Percentiles rank a stretch among this genome's conserved stretches.
phyloP scores from a whole-genome alignment of 495 filamentous ascomycete species.

The Xylaria grammica region DNA sequence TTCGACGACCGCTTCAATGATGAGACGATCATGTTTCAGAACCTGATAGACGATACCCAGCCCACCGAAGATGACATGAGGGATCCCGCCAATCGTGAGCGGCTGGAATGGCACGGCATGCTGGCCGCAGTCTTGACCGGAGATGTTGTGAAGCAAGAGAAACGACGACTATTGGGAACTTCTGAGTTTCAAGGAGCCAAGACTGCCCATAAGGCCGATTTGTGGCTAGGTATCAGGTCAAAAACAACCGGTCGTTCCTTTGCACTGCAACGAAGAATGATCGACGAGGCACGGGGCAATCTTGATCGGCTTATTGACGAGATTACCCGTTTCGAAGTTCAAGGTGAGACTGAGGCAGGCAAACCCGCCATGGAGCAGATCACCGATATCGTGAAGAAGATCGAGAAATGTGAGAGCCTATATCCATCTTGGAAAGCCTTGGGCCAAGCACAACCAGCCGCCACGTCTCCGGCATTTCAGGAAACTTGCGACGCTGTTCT shows the following conservation, averaged over 20 bases:
- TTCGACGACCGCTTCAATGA: slow-evolving; percentile 87
- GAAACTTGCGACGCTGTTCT: slow-evolving; percentile 86
- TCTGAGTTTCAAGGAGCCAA: slow-evolving; percentile 74
- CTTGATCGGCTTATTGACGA: slow-evolving; percentile 78
- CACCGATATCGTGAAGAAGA: slow-evolving; percentile 82
- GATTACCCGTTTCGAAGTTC: slow-evolving; percentile 90
- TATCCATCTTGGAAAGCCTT: slow-evolving; percentile 82
- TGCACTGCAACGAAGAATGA: slow-evolving; percentile 77
- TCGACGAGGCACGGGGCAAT: slow-evolving; percentile 75
- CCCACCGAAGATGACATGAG: slow-evolving; percentile 87
- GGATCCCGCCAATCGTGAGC: slow-evolving; percentile 85
- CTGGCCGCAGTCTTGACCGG: slow-evolving; percentile 92
- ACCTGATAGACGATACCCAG: slow-evolving; percentile 82
- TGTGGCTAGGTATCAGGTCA: slow-evolving; percentile 89
- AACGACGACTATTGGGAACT: slow-evolving; percentile 87
- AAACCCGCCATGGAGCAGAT: slow-evolving; percentile 87
- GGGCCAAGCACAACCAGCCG: slow-evolving; percentile 70
- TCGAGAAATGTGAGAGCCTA: slow-evolving; percentile 82
- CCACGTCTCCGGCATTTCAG: slow-evolving; percentile 73
- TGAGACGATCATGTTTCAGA: slow-evolving; percentile 86
- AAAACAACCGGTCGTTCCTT: slow-evolving; percentile 82
- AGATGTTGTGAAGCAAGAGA: slow-evolving; percentile 97
- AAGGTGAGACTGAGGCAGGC: slow-evolving; percentile 89
- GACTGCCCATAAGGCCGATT: slow-evolving; percentile 73
- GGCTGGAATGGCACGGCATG: slow-evolving; percentile 98